Evolutionary conservation across 176 grass and related monocot genomes (phyloP).

Genomic region (Lolium perenne): DNA sequence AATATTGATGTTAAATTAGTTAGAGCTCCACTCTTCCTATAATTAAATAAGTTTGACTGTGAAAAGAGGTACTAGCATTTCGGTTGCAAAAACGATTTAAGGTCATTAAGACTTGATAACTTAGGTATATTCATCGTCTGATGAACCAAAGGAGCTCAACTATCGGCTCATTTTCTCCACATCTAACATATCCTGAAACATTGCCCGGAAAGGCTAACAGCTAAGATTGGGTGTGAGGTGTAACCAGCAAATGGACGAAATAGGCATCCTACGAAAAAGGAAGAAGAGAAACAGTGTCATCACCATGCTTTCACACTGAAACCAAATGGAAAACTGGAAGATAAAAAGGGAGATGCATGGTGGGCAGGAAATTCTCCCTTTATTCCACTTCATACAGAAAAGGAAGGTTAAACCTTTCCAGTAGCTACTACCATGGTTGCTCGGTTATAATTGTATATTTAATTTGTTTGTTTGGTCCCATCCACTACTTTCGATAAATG

Average conservation of each 20-base stretch:
- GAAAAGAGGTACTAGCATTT: conserved; percentile 21
- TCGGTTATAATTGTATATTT: conserved; percentile 37
- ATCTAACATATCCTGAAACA: conserved; percentile 47
- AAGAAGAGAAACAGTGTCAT: conserved; percentile 57
- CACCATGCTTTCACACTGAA: conserved; percentile 57
- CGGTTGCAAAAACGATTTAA: conserved; percentile 36
- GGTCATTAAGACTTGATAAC: conserved; percentile 35
- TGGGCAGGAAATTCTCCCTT: conserved; percentile 63
- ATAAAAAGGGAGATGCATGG: conserved; percentile 56
- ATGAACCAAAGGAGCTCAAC: conserved; percentile 43
- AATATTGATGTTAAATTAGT: conserved; percentile 26
- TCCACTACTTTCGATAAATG: conserved; percentile 55
- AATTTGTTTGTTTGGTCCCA: conserved; percentile 40
- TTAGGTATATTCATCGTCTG: conserved; percentile 37
- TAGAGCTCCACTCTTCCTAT: conserved; percentile 19
- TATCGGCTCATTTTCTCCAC: conserved; percentile 46
- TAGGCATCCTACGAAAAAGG: conserved; percentile 44
- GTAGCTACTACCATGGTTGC: conserved; percentile 51
- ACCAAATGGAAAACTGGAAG: conserved; percentile 36
- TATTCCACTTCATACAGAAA: conserved; percentile 56
- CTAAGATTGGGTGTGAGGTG: conserved; percentile 29
- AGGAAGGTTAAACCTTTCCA: conserved; percentile 51
- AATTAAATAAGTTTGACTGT: conserved; percentile 26
- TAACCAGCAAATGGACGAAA: conserved; percentile 43
- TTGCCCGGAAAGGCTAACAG: conserved; percentile 46